A percentile compares a stretch with the other conserved stretches of the same genome.
These are phyloP conservation scores for Sclerospora graminicola DNA, from an alignment of 352 stramenopile genomes.

Conservation along the genomic window DNA sequence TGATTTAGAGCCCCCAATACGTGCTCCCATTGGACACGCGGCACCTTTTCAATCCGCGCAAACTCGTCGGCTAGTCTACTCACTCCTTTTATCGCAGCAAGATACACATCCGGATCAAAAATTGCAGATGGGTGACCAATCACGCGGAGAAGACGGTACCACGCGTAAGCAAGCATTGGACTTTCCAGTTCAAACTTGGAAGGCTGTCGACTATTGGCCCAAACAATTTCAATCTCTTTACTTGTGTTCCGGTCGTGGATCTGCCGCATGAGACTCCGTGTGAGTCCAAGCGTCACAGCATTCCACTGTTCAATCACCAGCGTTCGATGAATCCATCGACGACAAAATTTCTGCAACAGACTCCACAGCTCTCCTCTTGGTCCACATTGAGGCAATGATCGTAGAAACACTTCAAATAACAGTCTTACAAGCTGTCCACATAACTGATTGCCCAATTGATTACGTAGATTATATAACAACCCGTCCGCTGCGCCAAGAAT, in stretches of 20 bases:
- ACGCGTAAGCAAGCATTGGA: slow-evolving; percentile 68
- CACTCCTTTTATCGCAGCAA: slow-evolving; percentile 75
- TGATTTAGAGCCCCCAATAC: slow-evolving; percentile 59
- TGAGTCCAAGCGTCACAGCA: slow-evolving; percentile 57
- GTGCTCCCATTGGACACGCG: slow-evolving; percentile 63
- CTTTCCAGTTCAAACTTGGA: slow-evolving; percentile 71
- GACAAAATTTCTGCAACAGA: slow-evolving; percentile 79
- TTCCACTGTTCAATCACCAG: slow-evolving; percentile 87
- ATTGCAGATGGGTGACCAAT: slow-evolving; percentile 77
- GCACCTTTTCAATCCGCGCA: slow-evolving; percentile 51
- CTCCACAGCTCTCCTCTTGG: slow-evolving; percentile 67
- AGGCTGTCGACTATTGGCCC: slow-evolving; percentile 49
- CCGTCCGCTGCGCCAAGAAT: slow-evolving; percentile 67
- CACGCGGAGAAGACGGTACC: slow-evolving; percentile 74
- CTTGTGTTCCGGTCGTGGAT: slow-evolving; percentile 37
- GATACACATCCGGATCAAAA: slow-evolving; percentile 74
- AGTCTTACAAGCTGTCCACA: slow-evolving; percentile 68
- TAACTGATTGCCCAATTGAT: slow-evolving; percentile 59
- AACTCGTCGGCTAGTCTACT: slow-evolving; percentile 71
- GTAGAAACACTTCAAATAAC: slow-evolving; percentile 70
- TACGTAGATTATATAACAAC: slow-evolving; percentile 65
- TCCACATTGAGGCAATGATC: slow-evolving; percentile 58
- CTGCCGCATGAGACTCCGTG: slow-evolving; percentile 61
- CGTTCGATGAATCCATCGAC: slow-evolving; percentile 76
- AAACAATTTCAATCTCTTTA: slow-evolving; percentile 65